Evolutionary conservation across 257 asterid genomes (phyloP), one percentile per base, ranked within the genome.

Genomic region (Fraxinus excelsior): DNA sequence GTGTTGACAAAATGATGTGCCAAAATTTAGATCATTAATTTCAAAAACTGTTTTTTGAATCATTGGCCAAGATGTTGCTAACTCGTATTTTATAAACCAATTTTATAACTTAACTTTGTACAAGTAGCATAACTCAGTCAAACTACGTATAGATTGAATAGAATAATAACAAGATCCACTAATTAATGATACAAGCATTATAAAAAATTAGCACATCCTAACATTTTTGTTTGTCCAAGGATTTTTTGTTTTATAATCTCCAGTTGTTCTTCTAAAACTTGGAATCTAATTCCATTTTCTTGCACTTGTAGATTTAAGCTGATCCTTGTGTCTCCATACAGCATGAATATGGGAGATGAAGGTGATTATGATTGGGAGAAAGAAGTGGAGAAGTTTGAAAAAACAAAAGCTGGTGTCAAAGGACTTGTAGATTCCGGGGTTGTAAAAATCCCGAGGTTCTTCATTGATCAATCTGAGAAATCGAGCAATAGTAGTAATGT

Each of bases 351-450:
- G 89, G 88, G 51, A 56, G 35, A 75, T 46, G 82, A 71, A n/a
- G 31, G 53, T 29, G 88, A 83, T 64, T 66, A 80, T 32, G 92
- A 88, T 37, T 84, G 91, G 90, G 86, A 83, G 60, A 80, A 76
- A 80, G 87, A 88, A 81, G 87, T 89, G 21, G 87, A 78, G 26
- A 85, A 82, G 5, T 92, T 91, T 76, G 87, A 85, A 76, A 82
- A 81, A 42, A 80, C 91, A 26, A 90, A 82, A 82, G 88, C 84
- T 19, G 97, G 97, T 34, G 96, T 91, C 4, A 89, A 89, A 75
- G 97, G 96, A 4, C 92, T 89, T 0, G 85, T 86, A 0, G 96
- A 92, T 81, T 90, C 91, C 18, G 96, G 97, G 0, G 67, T 90
- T 4, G 67, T 71, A 13, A 85, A 81, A 29, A 73, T 88, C 12